Evolutionary conservation across 2,329 filamentous ascomycete genomes (phyloP).

Genomic region (Bipolaris victoriae): DNA sequence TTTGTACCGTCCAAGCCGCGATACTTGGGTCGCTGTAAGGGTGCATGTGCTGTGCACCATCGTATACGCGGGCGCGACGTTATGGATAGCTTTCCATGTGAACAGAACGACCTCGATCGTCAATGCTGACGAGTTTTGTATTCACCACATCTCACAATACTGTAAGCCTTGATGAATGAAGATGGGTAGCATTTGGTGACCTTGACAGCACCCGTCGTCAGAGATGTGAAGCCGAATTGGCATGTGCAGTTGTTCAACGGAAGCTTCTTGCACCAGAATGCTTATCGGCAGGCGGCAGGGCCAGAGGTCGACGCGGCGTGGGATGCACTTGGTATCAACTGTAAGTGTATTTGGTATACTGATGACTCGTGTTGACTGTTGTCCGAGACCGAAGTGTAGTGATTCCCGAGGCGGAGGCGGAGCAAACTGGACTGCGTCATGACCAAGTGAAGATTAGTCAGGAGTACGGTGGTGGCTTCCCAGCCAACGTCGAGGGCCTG

Average conservation of each 20-base stretch:
- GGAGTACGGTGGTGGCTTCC: slow-evolving; percentile 64
- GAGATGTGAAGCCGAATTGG: slow-evolving; percentile 53
- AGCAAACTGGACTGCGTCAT: slow-evolving; percentile 56
- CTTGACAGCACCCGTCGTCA: slow-evolving; percentile 39
- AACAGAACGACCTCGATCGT: slow-evolving; percentile 17
- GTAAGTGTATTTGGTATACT: slow-evolving; percentile 45
- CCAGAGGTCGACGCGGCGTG: slow-evolving; percentile 65
- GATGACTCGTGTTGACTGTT: background rate
- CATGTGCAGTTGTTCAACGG: slow-evolving; percentile 60
- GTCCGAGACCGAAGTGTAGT: slow-evolving; percentile 49
- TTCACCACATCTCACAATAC: slow-evolving; percentile 38
- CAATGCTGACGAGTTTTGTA: slow-evolving; percentile 35
- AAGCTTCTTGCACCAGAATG: slow-evolving; percentile 60
- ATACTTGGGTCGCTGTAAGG: slow-evolving; percentile 16
- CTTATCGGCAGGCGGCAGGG: slow-evolving; percentile 58
- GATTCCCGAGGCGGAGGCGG: slow-evolving; percentile 58
- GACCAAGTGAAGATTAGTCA: slow-evolving; percentile 63
- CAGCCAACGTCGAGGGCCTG: slow-evolving; percentile 64
- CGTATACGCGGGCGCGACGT: slow-evolving; percentile 25
- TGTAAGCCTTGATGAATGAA: slow-evolving; percentile 25
- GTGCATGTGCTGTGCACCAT: slow-evolving; percentile 26
- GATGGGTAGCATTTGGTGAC: background rate
- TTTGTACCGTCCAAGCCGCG: slow-evolving; percentile 12
- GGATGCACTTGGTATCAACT: slow-evolving; percentile 59
- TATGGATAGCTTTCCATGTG: slow-evolving; percentile 25